A percentile compares a stretch with the other conserved stretches of the same genome.
Evolutionary conservation across 352 stramenopile species (phyloP).

Genomic region (Blastocystis hominis): DNA sequence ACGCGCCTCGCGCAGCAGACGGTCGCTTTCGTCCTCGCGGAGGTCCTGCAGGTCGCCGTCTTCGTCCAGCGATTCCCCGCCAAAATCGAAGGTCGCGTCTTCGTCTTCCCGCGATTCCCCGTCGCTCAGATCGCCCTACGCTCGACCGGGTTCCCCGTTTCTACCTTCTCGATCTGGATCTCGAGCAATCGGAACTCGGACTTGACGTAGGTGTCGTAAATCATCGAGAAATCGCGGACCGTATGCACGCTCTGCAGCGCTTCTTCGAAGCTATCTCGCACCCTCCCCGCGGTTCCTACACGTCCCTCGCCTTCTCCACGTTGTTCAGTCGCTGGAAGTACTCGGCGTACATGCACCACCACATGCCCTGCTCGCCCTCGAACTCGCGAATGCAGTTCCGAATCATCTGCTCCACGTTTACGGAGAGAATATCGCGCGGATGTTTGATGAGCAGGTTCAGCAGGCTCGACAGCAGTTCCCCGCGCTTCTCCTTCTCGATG

Average conservation of each 20-base stretch:
- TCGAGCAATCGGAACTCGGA: constrained; percentile 93
- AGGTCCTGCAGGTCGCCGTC: constrained; percentile 69
- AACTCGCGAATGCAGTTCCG: constrained; percentile 80
- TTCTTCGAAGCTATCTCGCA: constrained; percentile 65
- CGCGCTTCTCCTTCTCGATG: constrained; percentile 67
- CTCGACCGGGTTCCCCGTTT: constrained; percentile 61
- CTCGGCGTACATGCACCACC: constrained; percentile 92
- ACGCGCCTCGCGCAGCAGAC: constrained; percentile 72
- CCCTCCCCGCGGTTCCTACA: constrained; percentile 81
- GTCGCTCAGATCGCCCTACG: constrained; percentile 67
- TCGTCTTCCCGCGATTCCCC: constrained; percentile 49
- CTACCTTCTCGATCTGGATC: constrained; percentile 81
- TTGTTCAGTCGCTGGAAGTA: constrained; percentile 89
- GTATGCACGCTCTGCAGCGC: constrained; percentile 65
- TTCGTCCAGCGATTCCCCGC: constrained; percentile 67
- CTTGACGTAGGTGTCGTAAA: constrained; percentile 95
- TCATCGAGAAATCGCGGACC: constrained; percentile 91
- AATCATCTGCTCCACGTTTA: constrained; percentile 89
- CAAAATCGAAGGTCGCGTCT: background rate
- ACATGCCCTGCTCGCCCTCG: constrained; percentile 85
- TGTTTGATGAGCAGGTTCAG: constrained; percentile 86
- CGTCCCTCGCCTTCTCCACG: constrained; percentile 86
- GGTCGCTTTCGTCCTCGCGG: constrained; percentile 71
- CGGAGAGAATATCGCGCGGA: constrained; percentile 74
- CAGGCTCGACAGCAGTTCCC: constrained; percentile 92